These are phyloP conservation scores for Puya raimondii DNA, from an alignment of 176 grass and related monocot species.

Conservation along the genomic window DNA sequence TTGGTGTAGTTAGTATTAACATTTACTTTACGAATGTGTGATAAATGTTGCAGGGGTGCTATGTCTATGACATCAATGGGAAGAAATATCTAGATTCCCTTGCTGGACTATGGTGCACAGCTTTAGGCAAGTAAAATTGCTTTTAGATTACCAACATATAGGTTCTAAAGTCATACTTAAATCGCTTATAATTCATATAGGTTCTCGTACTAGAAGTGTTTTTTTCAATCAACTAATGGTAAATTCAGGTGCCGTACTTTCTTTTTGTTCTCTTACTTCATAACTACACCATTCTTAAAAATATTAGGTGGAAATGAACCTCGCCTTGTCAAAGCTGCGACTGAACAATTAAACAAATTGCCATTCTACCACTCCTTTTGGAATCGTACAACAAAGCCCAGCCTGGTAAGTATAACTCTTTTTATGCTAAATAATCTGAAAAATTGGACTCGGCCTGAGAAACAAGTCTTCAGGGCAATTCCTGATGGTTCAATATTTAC, in stretches of 20 bases:
- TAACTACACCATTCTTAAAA: too few relatives aligned
- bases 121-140: constrained; percentile 53
- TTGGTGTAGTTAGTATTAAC: background rate
- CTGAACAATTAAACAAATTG: constrained; percentile 73
- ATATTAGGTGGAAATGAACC: constrained; percentile 82
- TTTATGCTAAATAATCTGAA: too few relatives aligned
- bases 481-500: too few relatives aligned
- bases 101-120: constrained; percentile 91
- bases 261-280: too few relatives aligned
- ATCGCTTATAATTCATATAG: too few relatives aligned
- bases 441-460: too few relatives aligned
- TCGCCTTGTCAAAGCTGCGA: constrained; percentile 78
- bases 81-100: constrained; percentile 89
- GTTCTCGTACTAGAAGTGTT: too few relatives aligned
- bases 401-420: constrained; percentile 35
- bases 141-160: background rate
- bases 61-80: constrained; percentile 85
- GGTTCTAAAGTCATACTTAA: too few relatives aligned
- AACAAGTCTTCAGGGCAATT: too few relatives aligned
- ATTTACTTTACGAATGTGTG: background rate
- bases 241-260: too few relatives aligned
- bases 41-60: constrained; percentile 54
- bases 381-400: constrained; percentile 90
- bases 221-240: too few relatives aligned
- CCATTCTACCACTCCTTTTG: constrained; percentile 98